Conservation (phyloP, 139 green algal genomes). For the Chlorella sp. region DNA sequence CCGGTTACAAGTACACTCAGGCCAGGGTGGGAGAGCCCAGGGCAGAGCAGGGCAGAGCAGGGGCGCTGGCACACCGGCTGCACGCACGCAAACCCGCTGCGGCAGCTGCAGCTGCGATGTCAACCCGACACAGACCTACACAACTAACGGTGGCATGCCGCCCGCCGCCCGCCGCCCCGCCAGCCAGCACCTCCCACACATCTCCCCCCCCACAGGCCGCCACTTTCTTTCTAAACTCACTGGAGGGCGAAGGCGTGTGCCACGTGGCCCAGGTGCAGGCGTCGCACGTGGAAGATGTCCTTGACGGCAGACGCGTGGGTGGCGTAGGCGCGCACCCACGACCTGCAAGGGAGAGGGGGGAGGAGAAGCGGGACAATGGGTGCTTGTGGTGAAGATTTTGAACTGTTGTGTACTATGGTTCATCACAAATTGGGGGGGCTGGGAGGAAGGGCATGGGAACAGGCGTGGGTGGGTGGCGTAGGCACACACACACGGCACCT, state of each 20-base stretch:
- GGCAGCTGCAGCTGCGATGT: too few relatives aligned
- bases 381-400: not conserved
- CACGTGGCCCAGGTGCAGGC: slow-evolving; percentile 94
- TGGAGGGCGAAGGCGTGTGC: slow-evolving; percentile 88
- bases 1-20: too few relatives aligned
- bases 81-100: too few relatives aligned
- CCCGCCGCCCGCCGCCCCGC: not conserved
- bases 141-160: too few relatives aligned
- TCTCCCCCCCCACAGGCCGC: not conserved
- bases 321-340: slow-evolving; percentile 87
- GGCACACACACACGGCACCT: too few relatives aligned
- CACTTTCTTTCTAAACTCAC: not conserved
- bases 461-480: not conserved
- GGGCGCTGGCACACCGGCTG: too few relatives aligned
- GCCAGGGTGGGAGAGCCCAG: too few relatives aligned
- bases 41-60: too few relatives aligned
- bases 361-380: not conserved
- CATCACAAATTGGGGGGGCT: too few relatives aligned
- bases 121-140: too few relatives aligned
- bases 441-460: not conserved
- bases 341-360: slow-evolving; percentile 36
- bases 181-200: too few relatives aligned
- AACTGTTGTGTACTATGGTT: too few relatives aligned
- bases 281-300: slow-evolving; percentile 86
- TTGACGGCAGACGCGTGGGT: slow-evolving; percentile 76